phyloP scores from a whole-genome alignment of 768 basidiomycete genomes.

The Termitomyces sp. region DNA sequence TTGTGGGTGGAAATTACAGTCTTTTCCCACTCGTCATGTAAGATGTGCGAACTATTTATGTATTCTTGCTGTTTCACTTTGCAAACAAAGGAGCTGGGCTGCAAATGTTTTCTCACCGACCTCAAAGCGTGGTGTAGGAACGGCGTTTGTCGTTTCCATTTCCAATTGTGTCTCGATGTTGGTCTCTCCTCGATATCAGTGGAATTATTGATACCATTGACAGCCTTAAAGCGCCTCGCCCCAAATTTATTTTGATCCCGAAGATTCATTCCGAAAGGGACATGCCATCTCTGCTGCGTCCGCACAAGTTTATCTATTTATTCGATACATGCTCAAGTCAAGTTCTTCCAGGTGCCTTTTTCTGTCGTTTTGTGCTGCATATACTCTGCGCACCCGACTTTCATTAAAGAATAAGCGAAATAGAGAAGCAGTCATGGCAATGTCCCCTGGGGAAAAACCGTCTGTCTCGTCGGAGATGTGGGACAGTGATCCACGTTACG shows the following conservation, averaged over 20 bases:
- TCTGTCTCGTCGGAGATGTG: slow-evolving; percentile 29
- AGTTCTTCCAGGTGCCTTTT: slow-evolving; percentile 33
- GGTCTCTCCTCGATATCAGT: slow-evolving; percentile 9
- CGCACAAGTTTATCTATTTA: slow-evolving; percentile 1
- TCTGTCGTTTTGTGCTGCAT: slow-evolving; percentile 35
- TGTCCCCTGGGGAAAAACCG: background rate
- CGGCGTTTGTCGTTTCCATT: slow-evolving; percentile 55
- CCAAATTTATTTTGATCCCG: slow-evolving; percentile 51
- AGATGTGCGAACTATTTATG: slow-evolving; percentile 8
- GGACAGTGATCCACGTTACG: slow-evolving; percentile 48
- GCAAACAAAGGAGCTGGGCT: slow-evolving; percentile 49
- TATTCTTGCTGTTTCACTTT: background rate
- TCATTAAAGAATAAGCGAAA: slow-evolving; percentile 37
- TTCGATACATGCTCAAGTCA: background rate
- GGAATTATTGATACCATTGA: background rate
- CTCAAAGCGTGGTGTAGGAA: slow-evolving; percentile 55
- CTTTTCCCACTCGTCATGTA: slow-evolving; percentile 56
- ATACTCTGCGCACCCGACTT: slow-evolving; percentile 40
- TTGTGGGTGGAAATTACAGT: slow-evolving; percentile 49
- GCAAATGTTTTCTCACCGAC: slow-evolving; percentile 55
- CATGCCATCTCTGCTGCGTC: slow-evolving; percentile 54
- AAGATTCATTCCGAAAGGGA: slow-evolving; percentile 45
- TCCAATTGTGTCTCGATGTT: slow-evolving; percentile 56
- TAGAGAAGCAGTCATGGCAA: slow-evolving; percentile 17
- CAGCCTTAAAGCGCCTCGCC: slow-evolving; percentile 39